A percentile compares a stretch with the other conserved stretches of the same genome.
Evolutionary conservation across 2,329 filamentous ascomycete species (phyloP).

Genomic region (Aspergillus latus): DNA sequence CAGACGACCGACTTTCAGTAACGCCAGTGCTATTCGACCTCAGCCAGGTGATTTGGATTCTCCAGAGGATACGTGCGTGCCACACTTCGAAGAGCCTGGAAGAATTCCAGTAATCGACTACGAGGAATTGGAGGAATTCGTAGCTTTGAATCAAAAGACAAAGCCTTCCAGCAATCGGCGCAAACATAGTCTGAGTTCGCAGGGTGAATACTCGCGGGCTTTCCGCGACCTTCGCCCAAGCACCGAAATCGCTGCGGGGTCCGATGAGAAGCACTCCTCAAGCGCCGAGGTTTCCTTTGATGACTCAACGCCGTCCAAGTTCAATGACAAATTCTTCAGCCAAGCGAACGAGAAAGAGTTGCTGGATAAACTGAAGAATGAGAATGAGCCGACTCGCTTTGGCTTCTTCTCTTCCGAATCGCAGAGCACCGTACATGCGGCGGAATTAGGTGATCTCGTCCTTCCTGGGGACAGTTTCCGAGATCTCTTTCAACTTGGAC

Average conservation of each 20-base stretch:
- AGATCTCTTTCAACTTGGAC: slow-evolving; percentile 74
- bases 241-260: slow-evolving; percentile 38
- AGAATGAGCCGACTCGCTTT: slow-evolving; percentile 73
- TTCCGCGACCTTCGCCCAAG: slow-evolving; percentile 62
- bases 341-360: slow-evolving; percentile 35
- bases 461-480: slow-evolving; percentile 87
- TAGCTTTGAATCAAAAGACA: slow-evolving; percentile 60
- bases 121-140: slow-evolving; percentile 90
- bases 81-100: slow-evolving; percentile 71
- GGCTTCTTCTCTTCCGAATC: slow-evolving; percentile 96
- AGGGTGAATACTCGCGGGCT: slow-evolving; percentile 51
- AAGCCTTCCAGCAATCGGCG: slow-evolving; percentile 39
- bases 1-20: slow-evolving; percentile 60
- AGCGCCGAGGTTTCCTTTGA: slow-evolving; percentile 29
- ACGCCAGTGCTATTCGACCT: slow-evolving; percentile 57
- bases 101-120: slow-evolving; percentile 85
- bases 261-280: slow-evolving; percentile 35
- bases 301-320: slow-evolving; percentile 23
- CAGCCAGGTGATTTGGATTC: slow-evolving; percentile 39
- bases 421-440: slow-evolving; percentile 88
- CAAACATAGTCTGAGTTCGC: slow-evolving; percentile 52
- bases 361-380: slow-evolving; percentile 40
- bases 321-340: slow-evolving; percentile 37
- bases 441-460: slow-evolving; percentile 82
- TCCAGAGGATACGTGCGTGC: slow-evolving; percentile 76